These are phyloP conservation scores for Penicillium sp. DNA, from an alignment of 2,329 filamentous ascomycete genomes.

Conservation along the genomic window DNA sequence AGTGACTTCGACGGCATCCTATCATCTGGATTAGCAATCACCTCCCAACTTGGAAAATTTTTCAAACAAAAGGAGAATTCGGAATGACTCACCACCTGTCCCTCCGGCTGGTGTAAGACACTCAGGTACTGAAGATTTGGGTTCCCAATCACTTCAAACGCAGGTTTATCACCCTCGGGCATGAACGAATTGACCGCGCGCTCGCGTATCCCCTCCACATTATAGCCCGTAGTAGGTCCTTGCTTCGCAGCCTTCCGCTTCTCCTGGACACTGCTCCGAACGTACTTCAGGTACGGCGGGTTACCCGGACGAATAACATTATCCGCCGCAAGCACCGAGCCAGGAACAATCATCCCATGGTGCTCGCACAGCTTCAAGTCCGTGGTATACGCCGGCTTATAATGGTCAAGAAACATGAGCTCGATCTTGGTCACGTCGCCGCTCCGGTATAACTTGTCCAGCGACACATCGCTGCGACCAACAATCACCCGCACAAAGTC, in stretches of 20 bases:
- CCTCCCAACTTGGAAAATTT: not conserved
- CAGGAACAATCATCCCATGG: conserved; percentile 63
- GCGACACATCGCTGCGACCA: conserved; percentile 67
- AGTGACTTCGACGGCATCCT: conserved; percentile 38
- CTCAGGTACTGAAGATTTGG: conserved; percentile 68
- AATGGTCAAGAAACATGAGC: conserved; percentile 77
- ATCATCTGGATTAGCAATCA: not conserved
- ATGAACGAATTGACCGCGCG: conserved; percentile 22
- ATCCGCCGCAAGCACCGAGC: conserved; percentile 50
- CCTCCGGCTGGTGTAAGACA: conserved; percentile 46
- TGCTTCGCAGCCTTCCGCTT: conserved; percentile 53
- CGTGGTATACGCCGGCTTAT: conserved; percentile 72
- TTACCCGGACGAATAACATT: conserved; percentile 50
- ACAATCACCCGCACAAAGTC: conserved; percentile 71
- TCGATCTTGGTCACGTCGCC: conserved; percentile 64
- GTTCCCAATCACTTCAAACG: conserved; percentile 51
- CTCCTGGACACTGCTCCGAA: conserved; percentile 64
- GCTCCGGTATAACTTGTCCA: conserved; percentile 60
- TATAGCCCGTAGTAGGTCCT: conserved; percentile 21
- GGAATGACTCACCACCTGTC: conserved; percentile 26
- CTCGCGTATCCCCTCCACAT: conserved; percentile 19
- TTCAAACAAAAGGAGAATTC: not conserved
- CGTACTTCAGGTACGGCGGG: conserved; percentile 60
- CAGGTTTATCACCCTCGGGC: conserved; percentile 22
- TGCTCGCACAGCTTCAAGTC: conserved; percentile 79